Base-by-base conservation (phyloP, 768 basidiomycete genomes). In the Gloeostereum incarnatum region DNA sequence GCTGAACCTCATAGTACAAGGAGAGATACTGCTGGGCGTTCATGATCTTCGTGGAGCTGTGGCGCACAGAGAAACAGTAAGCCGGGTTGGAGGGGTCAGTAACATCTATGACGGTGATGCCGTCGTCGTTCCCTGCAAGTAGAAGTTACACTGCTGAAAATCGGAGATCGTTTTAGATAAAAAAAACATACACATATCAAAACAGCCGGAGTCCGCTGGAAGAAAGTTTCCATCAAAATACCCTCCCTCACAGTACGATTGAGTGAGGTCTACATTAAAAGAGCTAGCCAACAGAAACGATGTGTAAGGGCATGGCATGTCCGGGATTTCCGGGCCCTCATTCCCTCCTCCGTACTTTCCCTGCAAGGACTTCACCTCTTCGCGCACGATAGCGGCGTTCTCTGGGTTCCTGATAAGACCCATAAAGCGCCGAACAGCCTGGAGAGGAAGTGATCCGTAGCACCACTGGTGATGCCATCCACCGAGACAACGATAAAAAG, bases 121-220 rank as follows among this genome's bases (percentile, higher is more conserved):
- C 56, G 14, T 57, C 54, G 38, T 60, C 49, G 41, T 58, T 58
- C 35, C 54, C 58, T 60, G 30, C n/a, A n/a, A n/a, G n/a, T n/a
- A 34, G 7, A 34, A 3, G 8, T 20, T 3, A 11, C 4, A 14
- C 18, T 13, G 13, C 6, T 21, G 18, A 1, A 40, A 35, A 22
- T 22, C 14, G 24, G 29, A 24, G 14, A 38, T n/a, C n/a, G n/a
- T n/a, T n/a, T n/a, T n/a, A 16, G n/a, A 21, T 10, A 10, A 21
- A 27, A 11, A 14, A 25, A 5, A 31, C 8, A 31, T 10, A 32
- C 24, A 6, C 17, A 4, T 18, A 4, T 11, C 2, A 31, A 34
- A 14, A 30, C 49, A 47, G 34, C 45, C 41, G 49, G 52, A 54
- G 4, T 18, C 21, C 2, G 57, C 48, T 11, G 20, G 5, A 11